phyloP scores from a whole-genome alignment of 2,329 filamentous ascomycete species.

The Dryadomyces quercivorus region DNA sequence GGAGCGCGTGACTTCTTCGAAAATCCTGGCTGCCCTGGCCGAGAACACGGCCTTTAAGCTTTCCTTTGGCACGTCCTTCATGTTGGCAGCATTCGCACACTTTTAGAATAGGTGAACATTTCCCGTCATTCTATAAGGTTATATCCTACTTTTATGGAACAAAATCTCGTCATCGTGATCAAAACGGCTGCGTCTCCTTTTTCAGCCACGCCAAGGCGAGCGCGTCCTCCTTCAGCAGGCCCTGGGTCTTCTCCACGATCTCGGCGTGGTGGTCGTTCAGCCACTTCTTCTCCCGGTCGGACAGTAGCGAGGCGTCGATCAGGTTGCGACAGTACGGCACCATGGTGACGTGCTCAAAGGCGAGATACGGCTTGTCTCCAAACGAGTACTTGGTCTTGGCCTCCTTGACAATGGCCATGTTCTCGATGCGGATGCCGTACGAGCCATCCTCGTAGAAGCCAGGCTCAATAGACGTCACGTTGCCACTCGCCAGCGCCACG shows the following conservation, averaged over 20 bases:
- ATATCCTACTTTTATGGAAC: too few relatives aligned
- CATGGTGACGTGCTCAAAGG: conserved; percentile 97
- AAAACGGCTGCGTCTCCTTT: conserved; percentile 66
- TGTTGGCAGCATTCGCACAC: conserved; percentile 52
- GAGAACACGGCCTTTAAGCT: conserved; percentile 52
- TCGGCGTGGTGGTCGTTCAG: conserved; percentile 76
- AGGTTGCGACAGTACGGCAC: conserved; percentile 86
- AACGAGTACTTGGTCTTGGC: conserved; percentile 79
- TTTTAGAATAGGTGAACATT: conserved; percentile 18
- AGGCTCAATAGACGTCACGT: conserved; percentile 91
- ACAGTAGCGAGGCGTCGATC: conserved; percentile 64
- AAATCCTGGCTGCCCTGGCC: conserved; percentile 36
- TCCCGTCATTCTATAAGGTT: too few relatives aligned
- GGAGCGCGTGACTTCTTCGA: conserved; percentile 23
- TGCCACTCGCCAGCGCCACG: conserved; percentile 78
- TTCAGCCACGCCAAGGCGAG: conserved; percentile 69
- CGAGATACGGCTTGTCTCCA: conserved; percentile 85
- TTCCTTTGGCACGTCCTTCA: conserved; percentile 62
- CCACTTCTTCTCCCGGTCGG: conserved; percentile 66
- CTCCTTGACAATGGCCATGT: conserved; percentile 83
- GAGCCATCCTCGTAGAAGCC: conserved; percentile 94
- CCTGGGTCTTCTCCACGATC: conserved; percentile 69
- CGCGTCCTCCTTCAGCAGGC: conserved; percentile 61
- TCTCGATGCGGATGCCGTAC: conserved; percentile 94
- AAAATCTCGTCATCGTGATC: neutral